A percentile compares a stretch with the other conserved stretches of the same genome.
Conservation (phyloP, 2,329 filamentous ascomycete genomes). For the Fusarium sp. region DNA sequence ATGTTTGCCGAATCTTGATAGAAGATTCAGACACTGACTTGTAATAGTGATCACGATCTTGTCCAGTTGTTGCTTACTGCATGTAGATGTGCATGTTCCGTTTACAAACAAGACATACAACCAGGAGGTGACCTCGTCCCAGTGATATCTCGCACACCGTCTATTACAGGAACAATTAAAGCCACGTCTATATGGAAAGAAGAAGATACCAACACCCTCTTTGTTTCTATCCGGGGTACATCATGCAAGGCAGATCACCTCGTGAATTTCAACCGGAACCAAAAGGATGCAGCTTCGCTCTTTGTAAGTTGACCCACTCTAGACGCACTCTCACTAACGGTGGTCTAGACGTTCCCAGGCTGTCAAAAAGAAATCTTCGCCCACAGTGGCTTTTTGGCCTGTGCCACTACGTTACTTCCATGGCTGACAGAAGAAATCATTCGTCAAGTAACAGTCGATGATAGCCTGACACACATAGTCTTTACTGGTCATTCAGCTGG, state of each 20-base stretch:
- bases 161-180: constrained; percentile 37
- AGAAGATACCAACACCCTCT: constrained; percentile 18
- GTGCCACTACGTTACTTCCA: constrained; percentile 36
- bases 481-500: constrained; percentile 47
- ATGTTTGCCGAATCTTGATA: background rate
- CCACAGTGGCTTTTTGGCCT: constrained; percentile 41
- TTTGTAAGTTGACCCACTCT: constrained; percentile 24
- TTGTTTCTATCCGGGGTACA: constrained; percentile 43
- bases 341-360: background rate
- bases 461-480: constrained; percentile 13
- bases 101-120: constrained; percentile 29
- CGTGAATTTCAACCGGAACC: constrained; percentile 41
- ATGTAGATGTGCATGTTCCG: constrained; percentile 41
- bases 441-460: constrained; percentile 14
- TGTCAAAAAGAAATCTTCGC: background rate
- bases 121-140: constrained; percentile 23
- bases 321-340: background rate
- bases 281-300: constrained; percentile 9
- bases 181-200: constrained; percentile 43
- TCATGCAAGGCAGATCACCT: constrained; percentile 41
- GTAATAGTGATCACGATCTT: background rate
- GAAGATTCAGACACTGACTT: fast-evolving
- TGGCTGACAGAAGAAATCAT: constrained; percentile 25
- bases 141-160: constrained; percentile 38
- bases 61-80: constrained; percentile 29